These are phyloP conservation scores for Leccinum pellstonianum DNA, from an alignment of 768 basidiomycete genomes.

Conservation along the genomic window DNA sequence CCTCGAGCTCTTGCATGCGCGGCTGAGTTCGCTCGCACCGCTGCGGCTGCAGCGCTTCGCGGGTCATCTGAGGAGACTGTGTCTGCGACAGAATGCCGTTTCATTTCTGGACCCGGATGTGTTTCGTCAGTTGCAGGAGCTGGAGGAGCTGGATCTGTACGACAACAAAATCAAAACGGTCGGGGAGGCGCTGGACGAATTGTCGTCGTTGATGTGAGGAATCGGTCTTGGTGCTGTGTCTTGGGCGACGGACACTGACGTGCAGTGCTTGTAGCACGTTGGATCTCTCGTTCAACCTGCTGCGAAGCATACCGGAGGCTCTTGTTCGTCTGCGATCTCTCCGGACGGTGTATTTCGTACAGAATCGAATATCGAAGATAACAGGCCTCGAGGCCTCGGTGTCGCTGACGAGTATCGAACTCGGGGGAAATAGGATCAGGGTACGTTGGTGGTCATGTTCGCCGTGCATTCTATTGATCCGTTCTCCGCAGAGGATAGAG, in stretches of 20 bases:
- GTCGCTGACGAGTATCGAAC: slow-evolving; percentile 78
- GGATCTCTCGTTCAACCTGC: slow-evolving; percentile 94
- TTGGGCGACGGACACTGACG: neutral
- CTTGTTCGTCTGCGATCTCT: slow-evolving; percentile 60
- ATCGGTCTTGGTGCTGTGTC: neutral
- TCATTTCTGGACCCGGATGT: slow-evolving; percentile 68
- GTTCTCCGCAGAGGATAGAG: slow-evolving; percentile 72
- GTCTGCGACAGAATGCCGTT: slow-evolving; percentile 85
- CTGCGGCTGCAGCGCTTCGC: slow-evolving; percentile 78
- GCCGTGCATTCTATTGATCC: neutral
- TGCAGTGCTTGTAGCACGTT: slow-evolving; percentile 51
- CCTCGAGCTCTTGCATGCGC: slow-evolving; percentile 79
- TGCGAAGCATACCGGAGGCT: slow-evolving; percentile 66
- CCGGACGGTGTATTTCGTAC: slow-evolving; percentile 87
- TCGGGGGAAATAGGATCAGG: slow-evolving; percentile 91
- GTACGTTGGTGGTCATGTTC: slow-evolving; percentile 42
- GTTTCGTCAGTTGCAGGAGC: slow-evolving; percentile 58
- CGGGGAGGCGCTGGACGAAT: slow-evolving; percentile 60
- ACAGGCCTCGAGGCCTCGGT: slow-evolving; percentile 55
- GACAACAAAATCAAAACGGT: slow-evolving; percentile 89
- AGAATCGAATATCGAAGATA: slow-evolving; percentile 90
- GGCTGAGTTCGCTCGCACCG: slow-evolving; percentile 63
- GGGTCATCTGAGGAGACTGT: slow-evolving; percentile 64
- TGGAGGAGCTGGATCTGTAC: slow-evolving; percentile 93
- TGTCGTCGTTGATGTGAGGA: slow-evolving; percentile 56